Base-by-base conservation (phyloP, 768 basidiomycete species). In the Hericium erinaceus region DNA sequence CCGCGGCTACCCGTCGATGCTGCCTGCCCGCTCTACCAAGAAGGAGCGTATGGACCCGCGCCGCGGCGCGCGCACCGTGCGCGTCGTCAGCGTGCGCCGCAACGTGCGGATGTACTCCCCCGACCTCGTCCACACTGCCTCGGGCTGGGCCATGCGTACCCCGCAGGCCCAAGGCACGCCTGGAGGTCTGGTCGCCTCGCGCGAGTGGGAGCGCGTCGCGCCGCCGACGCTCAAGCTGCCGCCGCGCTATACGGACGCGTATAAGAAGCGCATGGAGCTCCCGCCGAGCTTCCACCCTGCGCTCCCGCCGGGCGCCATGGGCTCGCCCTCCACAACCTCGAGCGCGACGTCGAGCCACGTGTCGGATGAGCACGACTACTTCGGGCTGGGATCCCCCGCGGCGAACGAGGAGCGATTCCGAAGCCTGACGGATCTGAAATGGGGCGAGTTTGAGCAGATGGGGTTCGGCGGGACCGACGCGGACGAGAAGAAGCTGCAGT, bases 391-490 rank as follows among this genome's bases (percentile, higher is more conserved):
- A 2, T 65, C 66, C 16, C 65, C 62, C 16, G 67, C 71, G 1
- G 67, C 73, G 0, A 77, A 78, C 12, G 86, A 86, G 60, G 87
- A 87, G 57, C 77, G 84, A 11, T 95, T 90, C 72, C 78, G 84
- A 56, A 91, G 82, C 59, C 67, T 95, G 62, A 89, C 92, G 0
- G 91, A 95, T 58, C 73, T 94, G 60, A 88, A 85, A 65, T 97
- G 94, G 94, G 92, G 92, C 7, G 85, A 89, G 67, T 98, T 97
- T 65, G 92, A 95, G 75, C 73, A 78, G 40, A 77, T 83, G 71
- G 94, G 94, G 0, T 97, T 98, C 60, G 80, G 81, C 7, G 74
- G 74, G 15, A 66, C 77, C 33, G 79, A 73, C 26, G 66, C 67
- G 52, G 72, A 75, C 49, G 77, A 82, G 61, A 88, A 84, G 71